These are phyloP conservation scores for Populus euphratica DNA, from an alignment of 345 rosid species.

Conservation along the genomic window DNA sequence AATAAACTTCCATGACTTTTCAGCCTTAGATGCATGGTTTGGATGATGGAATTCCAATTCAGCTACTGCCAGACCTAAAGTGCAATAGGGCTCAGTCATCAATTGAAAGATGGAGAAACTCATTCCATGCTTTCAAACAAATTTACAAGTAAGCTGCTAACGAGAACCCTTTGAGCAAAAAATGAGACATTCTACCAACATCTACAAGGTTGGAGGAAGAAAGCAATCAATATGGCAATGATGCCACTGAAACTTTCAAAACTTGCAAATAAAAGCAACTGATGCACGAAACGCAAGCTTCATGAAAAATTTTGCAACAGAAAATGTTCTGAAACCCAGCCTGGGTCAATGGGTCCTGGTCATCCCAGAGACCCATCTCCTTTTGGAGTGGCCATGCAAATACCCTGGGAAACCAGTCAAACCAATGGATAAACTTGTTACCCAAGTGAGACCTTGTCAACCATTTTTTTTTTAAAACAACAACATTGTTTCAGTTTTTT, in stretches of 20 bases:
- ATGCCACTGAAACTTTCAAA: neutral
- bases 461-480: no score
- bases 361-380: no score
- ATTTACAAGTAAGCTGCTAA: neutral
- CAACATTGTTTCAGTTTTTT: no score
- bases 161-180: neutral
- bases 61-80: constrained; percentile 72
- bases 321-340: no score
- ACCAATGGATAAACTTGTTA: no score
- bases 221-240: neutral
- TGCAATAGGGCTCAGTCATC: constrained; percentile 5
- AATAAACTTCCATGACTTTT: constrained; percentile 87
- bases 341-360: no score
- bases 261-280: neutral
- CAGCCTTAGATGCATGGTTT: constrained; percentile 63
- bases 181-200: neutral
- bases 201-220: neutral
- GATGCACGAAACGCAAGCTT: neutral
- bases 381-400: no score
- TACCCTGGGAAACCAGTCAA: no score
- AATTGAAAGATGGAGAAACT: neutral
- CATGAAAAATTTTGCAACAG: no score
- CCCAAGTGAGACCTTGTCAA: no score
- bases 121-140: neutral
- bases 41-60: constrained; percentile 65